Evolutionary conservation across 495 filamentous ascomycete species (phyloP).

Genomic region (Penicillium egyptiacum): DNA sequence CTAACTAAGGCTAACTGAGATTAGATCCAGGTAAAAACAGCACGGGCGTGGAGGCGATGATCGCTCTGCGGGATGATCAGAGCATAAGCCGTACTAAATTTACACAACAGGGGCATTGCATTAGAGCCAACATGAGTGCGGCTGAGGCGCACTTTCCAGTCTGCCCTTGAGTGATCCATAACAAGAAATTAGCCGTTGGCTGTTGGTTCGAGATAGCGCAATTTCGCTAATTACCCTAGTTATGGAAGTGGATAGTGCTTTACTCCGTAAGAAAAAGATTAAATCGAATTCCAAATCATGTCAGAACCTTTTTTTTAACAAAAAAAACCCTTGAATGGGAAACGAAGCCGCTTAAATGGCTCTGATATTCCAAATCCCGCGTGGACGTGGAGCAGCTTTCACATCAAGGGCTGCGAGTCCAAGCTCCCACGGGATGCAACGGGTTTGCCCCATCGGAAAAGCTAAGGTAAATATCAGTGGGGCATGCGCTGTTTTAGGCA

Average conservation of each 20-base stretch:
- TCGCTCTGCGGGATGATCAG: slow-evolving; percentile 34
- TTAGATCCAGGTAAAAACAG: slow-evolving; percentile 26
- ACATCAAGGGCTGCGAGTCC: slow-evolving; percentile 8
- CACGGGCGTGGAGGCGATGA: slow-evolving; percentile 33
- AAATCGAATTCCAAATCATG: no score
- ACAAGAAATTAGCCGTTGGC: neutral
- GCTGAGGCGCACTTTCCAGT: slow-evolving; percentile 25
- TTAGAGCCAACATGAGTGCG: slow-evolving; percentile 18
- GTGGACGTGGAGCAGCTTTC: slow-evolving; percentile 6
- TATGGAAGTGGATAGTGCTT: no score
- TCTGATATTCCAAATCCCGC: slow-evolving; percentile 7
- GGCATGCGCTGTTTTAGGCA: slow-evolving; percentile 13
- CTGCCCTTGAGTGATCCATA: slow-evolving; percentile 5
- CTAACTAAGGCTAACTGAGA: slow-evolving; percentile 14
- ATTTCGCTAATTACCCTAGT: neutral
- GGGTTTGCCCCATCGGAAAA: slow-evolving; percentile 24
- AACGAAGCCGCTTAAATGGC: no score
- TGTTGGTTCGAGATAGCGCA: no score
- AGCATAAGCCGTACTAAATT: slow-evolving; percentile 26
- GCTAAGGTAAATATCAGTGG: neutral
- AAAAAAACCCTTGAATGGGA: no score
- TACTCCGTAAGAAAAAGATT: no score
- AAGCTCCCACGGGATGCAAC: slow-evolving; percentile 28
- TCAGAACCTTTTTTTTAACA: no score
- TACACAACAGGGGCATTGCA: slow-evolving; percentile 15